Percentiles rank a stretch among this genome's conserved stretches.
Conservation (phyloP, 148 eudicot genomes). For the Vaccinium darrowii region DNA sequence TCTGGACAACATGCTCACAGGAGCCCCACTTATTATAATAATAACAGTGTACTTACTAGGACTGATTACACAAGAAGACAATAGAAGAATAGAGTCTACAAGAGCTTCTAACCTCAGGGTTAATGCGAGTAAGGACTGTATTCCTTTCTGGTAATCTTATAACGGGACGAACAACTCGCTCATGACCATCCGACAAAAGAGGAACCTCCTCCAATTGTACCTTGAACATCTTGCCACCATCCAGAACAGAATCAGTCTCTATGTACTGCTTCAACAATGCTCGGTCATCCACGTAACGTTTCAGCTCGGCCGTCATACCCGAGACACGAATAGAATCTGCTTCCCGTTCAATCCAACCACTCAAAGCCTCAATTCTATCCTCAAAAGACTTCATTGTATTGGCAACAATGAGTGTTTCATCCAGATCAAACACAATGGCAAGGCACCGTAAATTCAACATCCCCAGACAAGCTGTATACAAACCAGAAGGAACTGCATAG, state of each 20-base stretch:
- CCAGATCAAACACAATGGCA: conserved; percentile 71
- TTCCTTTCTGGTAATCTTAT: conserved; percentile 75
- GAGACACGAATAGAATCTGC: conserved; percentile 56
- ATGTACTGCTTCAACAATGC: conserved; percentile 73
- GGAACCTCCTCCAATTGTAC: conserved; percentile 74
- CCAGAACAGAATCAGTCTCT: conserved; percentile 63
- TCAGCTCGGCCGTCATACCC: conserved; percentile 81
- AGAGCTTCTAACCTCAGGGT: conserved; percentile 72
- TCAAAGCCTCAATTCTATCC: conserved; percentile 70
- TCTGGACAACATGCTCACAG: background rate
- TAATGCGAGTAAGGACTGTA: conserved; percentile 85
- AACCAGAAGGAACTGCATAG: conserved; percentile 49
- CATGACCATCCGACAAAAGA: conserved; percentile 41
- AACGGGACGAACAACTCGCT: conserved; percentile 64
- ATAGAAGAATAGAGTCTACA: background rate
- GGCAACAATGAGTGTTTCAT: conserved; percentile 91
- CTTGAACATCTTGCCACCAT: conserved; percentile 54
- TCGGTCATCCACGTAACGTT: conserved; percentile 69
- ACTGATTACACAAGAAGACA: background rate
- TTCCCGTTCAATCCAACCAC: conserved; percentile 64
- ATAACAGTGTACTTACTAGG: background rate
- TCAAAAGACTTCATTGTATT: conserved; percentile 92
- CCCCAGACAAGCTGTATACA: conserved; percentile 60
- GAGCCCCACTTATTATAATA: background rate
- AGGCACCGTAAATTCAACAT: conserved; percentile 88